Evolutionary conservation across 306 rosid genomes (phyloP).

Genomic region (Heteromeles arbutifolia): DNA sequence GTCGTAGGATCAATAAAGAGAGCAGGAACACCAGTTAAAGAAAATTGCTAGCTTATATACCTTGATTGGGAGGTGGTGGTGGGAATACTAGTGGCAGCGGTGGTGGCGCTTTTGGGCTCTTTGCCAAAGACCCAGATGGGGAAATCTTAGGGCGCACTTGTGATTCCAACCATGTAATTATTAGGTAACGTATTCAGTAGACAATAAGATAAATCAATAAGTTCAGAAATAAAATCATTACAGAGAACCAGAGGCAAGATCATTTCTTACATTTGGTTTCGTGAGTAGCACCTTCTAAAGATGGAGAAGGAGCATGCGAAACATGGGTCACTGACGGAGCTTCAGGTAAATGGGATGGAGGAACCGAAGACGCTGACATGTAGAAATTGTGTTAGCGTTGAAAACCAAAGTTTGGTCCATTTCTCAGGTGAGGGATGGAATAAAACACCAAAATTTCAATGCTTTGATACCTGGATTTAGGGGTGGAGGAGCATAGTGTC

Average conservation of each 20-base stretch:
- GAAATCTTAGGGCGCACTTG: slow-evolving; percentile 35
- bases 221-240: background rate
- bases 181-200: slow-evolving; percentile 13
- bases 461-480: slow-evolving; percentile 41
- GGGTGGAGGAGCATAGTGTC: slow-evolving; percentile 54
- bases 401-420: background rate
- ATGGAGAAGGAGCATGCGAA: slow-evolving; percentile 68
- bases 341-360: slow-evolving; percentile 39
- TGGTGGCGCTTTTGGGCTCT: slow-evolving; percentile 51
- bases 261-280: slow-evolving; percentile 54
- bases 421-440: background rate
- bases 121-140: slow-evolving; percentile 32
- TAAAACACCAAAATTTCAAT: slow-evolving; percentile 8
- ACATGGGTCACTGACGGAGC: slow-evolving; percentile 39
- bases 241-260: background rate
- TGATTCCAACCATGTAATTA: slow-evolving; percentile 27
- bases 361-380: slow-evolving; percentile 31
- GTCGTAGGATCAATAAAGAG: background rate
- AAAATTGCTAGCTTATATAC: slow-evolving; percentile 29
- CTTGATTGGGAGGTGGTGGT: slow-evolving; percentile 96
- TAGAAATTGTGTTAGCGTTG: slow-evolving; percentile 13
- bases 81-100: slow-evolving; percentile 56
- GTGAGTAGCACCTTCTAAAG: slow-evolving; percentile 26
- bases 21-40: slow-evolving; percentile 1
- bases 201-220: slow-evolving; percentile 5